Percentiles rank a stretch among this genome's conserved stretches.
These are phyloP conservation scores for Cryptococcus depauperatus DNA, from an alignment of 1,284 basidiomycete genomes.

Conservation along the genomic window DNA sequence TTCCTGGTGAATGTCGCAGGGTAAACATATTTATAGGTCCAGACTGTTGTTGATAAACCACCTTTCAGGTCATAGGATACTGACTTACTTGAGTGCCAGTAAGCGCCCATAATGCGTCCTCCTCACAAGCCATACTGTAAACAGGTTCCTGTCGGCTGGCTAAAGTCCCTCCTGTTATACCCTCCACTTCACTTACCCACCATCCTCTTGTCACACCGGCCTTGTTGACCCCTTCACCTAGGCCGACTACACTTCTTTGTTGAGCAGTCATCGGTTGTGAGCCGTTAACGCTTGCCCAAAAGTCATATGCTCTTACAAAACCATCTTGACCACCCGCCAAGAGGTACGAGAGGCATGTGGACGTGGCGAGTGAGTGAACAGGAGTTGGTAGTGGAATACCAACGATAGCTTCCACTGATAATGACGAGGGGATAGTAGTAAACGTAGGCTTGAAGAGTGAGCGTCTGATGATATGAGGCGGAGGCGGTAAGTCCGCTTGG, in stretches of 20 bases:
- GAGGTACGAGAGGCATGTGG: constrained; percentile 79
- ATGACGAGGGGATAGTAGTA: constrained; percentile 49
- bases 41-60: constrained; percentile 50
- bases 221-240: constrained; percentile 87
- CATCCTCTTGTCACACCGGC: constrained; percentile 77
- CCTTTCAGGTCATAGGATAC: neutral
- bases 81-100: constrained; percentile 69
- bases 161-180: constrained; percentile 16
- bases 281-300: constrained; percentile 79
- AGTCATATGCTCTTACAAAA: constrained; percentile 86
- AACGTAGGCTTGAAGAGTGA: constrained; percentile 26
- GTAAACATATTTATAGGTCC: constrained; percentile 87
- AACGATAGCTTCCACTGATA: constrained; percentile 84
- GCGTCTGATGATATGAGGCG: constrained; percentile 35
- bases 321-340: constrained; percentile 90
- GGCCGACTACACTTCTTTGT: constrained; percentile 75
- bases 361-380: constrained; percentile 75
- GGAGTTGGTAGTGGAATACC: constrained; percentile 82
- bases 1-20: constrained; percentile 83
- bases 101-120: constrained; percentile 81
- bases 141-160: constrained; percentile 55
- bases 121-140: constrained; percentile 78
- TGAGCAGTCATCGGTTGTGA: constrained; percentile 81
- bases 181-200: constrained; percentile 57
- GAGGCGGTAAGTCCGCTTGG: constrained; percentile 11